phyloP scores from a whole-genome alignment of 768 basidiomycete species.

The Zangia roseola region DNA sequence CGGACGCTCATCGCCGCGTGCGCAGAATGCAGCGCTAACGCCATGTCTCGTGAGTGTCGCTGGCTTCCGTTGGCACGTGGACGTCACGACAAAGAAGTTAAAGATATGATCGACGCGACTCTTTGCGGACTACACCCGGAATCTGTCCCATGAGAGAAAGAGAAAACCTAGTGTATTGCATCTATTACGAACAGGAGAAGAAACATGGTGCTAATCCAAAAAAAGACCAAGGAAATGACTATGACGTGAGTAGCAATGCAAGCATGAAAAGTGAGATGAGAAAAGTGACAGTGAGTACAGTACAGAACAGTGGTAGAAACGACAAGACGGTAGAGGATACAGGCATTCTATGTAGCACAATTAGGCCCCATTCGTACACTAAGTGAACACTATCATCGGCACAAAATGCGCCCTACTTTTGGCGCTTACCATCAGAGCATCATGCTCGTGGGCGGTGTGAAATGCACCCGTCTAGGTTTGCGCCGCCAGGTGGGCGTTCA shows the following conservation, averaged over 20 bases:
- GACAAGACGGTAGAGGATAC: constrained; percentile 17
- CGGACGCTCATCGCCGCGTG: not conserved
- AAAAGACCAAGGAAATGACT: constrained; percentile 1
- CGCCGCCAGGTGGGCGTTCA: constrained; percentile 47
- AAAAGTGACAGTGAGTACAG: constrained; percentile 2
- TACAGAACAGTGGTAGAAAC: constrained; percentile 6
- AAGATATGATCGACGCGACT: constrained; percentile 4
- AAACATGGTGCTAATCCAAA: not conserved
- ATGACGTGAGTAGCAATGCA: constrained; percentile 3
- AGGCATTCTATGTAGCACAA: constrained; percentile 14
- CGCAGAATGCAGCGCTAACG: not conserved
- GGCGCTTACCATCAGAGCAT: constrained; percentile 5
- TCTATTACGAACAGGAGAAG: constrained; percentile 6
- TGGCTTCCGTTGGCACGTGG: constrained; percentile 10
- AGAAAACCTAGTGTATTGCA: constrained; percentile 7
- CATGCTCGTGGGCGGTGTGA: constrained; percentile 1
- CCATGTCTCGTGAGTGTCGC: not conserved
- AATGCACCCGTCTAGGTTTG: constrained; percentile 12
- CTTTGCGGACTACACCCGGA: not conserved
- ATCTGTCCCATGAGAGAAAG: not conserved
- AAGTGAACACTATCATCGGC: constrained; percentile 10
- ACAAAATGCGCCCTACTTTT: constrained; percentile 11
- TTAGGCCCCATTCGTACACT: constrained; percentile 20
- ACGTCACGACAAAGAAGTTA: not conserved
- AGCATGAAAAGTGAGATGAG: not conserved